Conservation (phyloP, 495 filamentous ascomycete species). For the Aspergillus hancockii region DNA sequence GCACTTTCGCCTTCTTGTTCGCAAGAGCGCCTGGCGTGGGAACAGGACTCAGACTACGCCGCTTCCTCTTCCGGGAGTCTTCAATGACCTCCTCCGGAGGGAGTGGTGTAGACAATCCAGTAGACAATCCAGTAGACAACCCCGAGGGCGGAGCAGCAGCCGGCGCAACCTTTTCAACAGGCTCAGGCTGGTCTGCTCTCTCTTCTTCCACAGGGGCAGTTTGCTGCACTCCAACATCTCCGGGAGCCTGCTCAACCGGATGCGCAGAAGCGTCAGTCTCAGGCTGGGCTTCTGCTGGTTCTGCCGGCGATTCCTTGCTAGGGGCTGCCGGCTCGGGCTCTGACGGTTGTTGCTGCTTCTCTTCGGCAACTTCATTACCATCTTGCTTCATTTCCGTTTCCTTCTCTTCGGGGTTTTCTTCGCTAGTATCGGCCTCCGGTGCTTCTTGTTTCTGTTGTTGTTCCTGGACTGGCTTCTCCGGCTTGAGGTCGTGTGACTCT, state of each 20-base stretch:
- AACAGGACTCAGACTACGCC: constrained; percentile 68
- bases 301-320: neutral
- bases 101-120: constrained; percentile 37
- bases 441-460: constrained; percentile 8
- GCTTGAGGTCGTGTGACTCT: constrained; percentile 12
- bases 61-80: constrained; percentile 72
- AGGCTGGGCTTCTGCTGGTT: constrained; percentile 9
- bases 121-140: constrained; percentile 29
- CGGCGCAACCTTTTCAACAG: constrained; percentile 19
- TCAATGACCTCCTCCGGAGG: constrained; percentile 44
- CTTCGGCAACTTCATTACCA: neutral
- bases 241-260: constrained; percentile 29
- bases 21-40: constrained; percentile 50
- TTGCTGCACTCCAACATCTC: constrained; percentile 16
- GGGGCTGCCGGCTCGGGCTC: neutral
- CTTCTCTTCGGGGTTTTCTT: constrained; percentile 10
- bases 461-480: constrained; percentile 20
- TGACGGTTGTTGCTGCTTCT: neutral
- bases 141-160: constrained; percentile 25
- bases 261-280: constrained; percentile 19
- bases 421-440: neutral
- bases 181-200: constrained; percentile 11
- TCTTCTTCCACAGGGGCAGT: constrained; percentile 3
- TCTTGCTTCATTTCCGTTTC: constrained; percentile 5
- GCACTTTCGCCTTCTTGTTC: constrained; percentile 45